Conservation (phyloP, 2,329 filamentous ascomycete genomes). For the Hypoxylon sp. region DNA sequence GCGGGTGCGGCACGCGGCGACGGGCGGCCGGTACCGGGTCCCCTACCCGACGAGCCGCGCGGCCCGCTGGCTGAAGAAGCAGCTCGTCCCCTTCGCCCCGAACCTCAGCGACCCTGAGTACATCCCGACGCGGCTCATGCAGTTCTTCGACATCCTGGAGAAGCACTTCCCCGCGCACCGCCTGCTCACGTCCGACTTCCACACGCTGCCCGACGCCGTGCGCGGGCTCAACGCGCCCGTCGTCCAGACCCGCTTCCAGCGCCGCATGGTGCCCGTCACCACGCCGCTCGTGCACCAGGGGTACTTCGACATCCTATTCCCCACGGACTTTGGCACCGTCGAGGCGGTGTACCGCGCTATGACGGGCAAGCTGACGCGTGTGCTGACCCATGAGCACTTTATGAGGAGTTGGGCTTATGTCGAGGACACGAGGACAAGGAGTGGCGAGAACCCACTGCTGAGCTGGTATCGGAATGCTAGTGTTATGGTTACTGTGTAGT, state of each 20-base stretch:
- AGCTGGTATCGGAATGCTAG: conserved; percentile 97
- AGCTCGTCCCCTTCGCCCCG: conserved; percentile 75
- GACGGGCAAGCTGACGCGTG: conserved; percentile 90
- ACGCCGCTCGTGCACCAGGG: conserved; percentile 97
- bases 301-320: conserved; percentile 99
- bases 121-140: conserved; percentile 93
- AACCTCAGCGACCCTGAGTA: conserved; percentile 91
- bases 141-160: conserved; percentile 94
- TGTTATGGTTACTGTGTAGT: conserved; percentile 85
- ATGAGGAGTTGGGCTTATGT: conserved; percentile 90
- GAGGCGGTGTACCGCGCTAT: conserved; percentile 94
- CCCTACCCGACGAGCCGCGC: conserved; percentile 67
- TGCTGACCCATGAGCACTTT: conserved; percentile 91
- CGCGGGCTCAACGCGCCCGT: conserved; percentile 92
- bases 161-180: conserved; percentile 91
- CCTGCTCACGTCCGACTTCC: conserved; percentile 91
- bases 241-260: conserved; percentile 92
- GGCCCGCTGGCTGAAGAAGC: conserved; percentile 73
- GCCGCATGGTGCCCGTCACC: conserved; percentile 88
- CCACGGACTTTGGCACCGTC: conserved; percentile 92
- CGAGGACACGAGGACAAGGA: conserved; percentile 88
- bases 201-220: conserved; percentile 85
- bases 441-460: conserved; percentile 92
- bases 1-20: conserved; percentile 84
- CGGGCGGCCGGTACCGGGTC: conserved; percentile 73